phyloP scores from a whole-genome alignment of 345 rosid species.

The Eucalyptus pauciflora region DNA sequence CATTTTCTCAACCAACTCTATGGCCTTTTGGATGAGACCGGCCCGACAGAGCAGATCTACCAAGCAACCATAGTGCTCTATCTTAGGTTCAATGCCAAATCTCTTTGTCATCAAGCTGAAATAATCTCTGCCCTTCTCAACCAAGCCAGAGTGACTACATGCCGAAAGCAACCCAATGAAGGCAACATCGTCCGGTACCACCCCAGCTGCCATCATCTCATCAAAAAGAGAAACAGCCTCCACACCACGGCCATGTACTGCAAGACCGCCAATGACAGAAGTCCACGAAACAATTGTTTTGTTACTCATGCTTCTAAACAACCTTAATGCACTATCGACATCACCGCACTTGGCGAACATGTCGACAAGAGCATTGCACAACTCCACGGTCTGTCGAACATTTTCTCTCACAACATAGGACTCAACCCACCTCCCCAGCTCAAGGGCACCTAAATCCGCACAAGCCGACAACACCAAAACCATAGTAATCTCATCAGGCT shows the following conservation, averaged over 20 bases:
- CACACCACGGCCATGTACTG: conserved; percentile 45
- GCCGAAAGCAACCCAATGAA: conserved; percentile 46
- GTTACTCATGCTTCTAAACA: conserved; percentile 30
- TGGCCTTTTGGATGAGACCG: conserved; percentile 29
- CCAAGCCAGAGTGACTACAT: conserved; percentile 34
- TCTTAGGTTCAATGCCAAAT: conserved; percentile 24
- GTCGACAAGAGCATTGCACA: conserved; percentile 33
- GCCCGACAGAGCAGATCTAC: conserved; percentile 47
- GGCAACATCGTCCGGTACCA: conserved; percentile 34
- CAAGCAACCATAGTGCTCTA: conserved; percentile 41
- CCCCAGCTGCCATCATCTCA: conserved; percentile 22
- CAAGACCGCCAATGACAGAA: conserved; percentile 43
- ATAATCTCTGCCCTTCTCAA: conserved; percentile 29
- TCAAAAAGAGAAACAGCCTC: conserved; percentile 45
- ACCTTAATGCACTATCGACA: conserved; percentile 29
- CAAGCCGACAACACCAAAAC: conserved; percentile 43
- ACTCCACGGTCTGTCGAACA: conserved; percentile 21
- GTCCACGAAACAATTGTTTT: conserved; percentile 46
- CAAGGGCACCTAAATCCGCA: conserved; percentile 42
- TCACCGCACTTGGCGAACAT: conserved; percentile 58
- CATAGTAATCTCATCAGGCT: conserved; percentile 50
- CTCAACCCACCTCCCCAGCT: conserved; percentile 50
- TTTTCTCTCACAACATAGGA: conserved; percentile 17
- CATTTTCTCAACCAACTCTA: conserved; percentile 31
- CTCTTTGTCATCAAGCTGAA: conserved; percentile 27